Conservation (phyloP, 345 rosid genomes). For the Iberis pinnata region DNA sequence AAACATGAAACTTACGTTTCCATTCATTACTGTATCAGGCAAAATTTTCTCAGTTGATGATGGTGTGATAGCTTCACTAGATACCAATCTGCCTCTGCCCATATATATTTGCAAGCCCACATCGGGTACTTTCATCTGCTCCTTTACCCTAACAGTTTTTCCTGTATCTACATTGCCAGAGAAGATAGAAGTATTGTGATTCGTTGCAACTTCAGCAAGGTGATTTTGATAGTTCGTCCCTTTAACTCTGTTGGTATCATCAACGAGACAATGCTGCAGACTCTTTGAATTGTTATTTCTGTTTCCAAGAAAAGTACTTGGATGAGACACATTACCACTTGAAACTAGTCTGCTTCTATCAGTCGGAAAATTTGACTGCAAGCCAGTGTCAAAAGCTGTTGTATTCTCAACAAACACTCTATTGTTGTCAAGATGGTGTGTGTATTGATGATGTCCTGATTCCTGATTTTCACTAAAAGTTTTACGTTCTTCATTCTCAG, state of each 20-base stretch:
- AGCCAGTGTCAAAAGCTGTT: constrained; percentile 34
- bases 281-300: constrained; percentile 35
- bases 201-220: constrained; percentile 31
- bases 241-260: constrained; percentile 28
- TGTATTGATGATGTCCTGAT: constrained; percentile 20
- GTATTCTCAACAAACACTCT: constrained; percentile 31
- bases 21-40: constrained; percentile 38
- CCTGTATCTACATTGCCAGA: constrained; percentile 45
- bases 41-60: constrained; percentile 36
- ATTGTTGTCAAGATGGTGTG: constrained; percentile 35
- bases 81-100: constrained; percentile 27
- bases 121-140: constrained; percentile 34
- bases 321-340: constrained; percentile 34
- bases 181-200: constrained; percentile 35
- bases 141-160: constrained; percentile 43
- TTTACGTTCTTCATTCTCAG: constrained; percentile 40
- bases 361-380: constrained; percentile 35
- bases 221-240: constrained; percentile 30
- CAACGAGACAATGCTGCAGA: constrained; percentile 36
- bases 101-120: constrained; percentile 34
- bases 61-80: constrained; percentile 31
- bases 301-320: constrained; percentile 33
- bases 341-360: constrained; percentile 32
- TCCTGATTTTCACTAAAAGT: constrained; percentile 32
- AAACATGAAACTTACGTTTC: constrained; percentile 46